Base-by-base conservation (phyloP, 148 eudicot genomes). In the Polygonum maritimum region DNA sequence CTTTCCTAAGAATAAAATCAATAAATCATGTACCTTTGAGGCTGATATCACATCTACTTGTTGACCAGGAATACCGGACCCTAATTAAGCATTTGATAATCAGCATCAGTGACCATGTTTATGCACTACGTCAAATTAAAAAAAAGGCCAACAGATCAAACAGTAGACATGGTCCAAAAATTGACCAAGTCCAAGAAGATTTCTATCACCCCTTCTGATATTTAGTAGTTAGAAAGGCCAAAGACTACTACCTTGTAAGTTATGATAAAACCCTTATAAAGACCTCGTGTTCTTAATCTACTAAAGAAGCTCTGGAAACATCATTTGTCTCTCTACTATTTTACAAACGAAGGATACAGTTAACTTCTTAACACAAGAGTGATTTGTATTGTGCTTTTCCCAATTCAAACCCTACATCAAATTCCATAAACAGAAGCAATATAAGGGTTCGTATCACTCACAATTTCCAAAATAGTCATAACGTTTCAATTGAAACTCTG, bases 391-490 rank as follows among this genome's bases (percentile, higher is more conserved):
- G 36, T 31, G 16, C 31, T 8, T 60, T 67, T n/a, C 16, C n/a
- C 44, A 36, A 36, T 67, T 15, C 16, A 35, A 31, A 31, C 15
- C 18, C 71, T 67, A 44, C 45, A 3, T 14, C 7, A 63, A 6
- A 67, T 35, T 36, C 38, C 9, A 65, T 65, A 13, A 67, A 36
- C 45, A 67, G 9, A 67, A 67, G 44, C 71, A 67, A 38, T 67
- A 57, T 6, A 35, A 74, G 52, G 63, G 77, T 22, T 7, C 74
- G 49, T 71, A 84, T 22, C 49, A 78, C 96, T 86, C 81, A 92
- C 98, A 91, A 79, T 82, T 82, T 47, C 97, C 97, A 76, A 95
- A 95, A 79, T 85, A 95, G 77, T 95, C 97, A 74, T 83, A 80
- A 55, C 84, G 91, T 75, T 92, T 91, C 73, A 92, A 75, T 52